Evolutionary conservation across 495 filamentous ascomycete species (phyloP).

Genomic region (Acidomyces sp.): DNA sequence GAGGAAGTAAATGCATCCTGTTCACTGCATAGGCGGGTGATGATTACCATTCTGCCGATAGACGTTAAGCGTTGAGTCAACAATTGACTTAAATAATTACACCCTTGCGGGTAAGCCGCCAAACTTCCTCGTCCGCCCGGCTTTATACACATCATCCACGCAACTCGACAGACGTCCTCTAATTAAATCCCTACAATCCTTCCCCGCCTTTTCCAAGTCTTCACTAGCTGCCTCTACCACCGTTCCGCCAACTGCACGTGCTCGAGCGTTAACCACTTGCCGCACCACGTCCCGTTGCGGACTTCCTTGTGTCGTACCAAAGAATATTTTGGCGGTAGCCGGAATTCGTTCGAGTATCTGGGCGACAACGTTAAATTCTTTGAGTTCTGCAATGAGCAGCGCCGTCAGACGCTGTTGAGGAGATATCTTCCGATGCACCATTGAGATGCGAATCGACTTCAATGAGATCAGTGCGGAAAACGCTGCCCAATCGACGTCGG

Average conservation of each 20-base stretch:
- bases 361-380: conserved; percentile 8
- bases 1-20: conserved; percentile 28
- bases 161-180: conserved; percentile 3
- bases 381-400: conserved; percentile 5
- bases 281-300: conserved; percentile 1
- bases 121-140: too few relatives aligned
- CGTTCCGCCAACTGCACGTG: neutral
- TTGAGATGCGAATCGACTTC: conserved; percentile 8
- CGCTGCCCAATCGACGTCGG: conserved; percentile 12
- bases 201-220: conserved; percentile 7
- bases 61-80: too few relatives aligned
- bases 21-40: too few relatives aligned
- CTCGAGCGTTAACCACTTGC: neutral
- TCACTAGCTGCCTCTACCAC: conserved; percentile 5
- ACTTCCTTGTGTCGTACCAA: conserved; percentile 1
- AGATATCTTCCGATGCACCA: conserved; percentile 9
- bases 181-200: conserved; percentile 3
- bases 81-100: too few relatives aligned
- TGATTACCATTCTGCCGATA: too few relatives aligned
- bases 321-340: conserved; percentile 2
- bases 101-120: too few relatives aligned
- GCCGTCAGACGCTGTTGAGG: conserved; percentile 3
- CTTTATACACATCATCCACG: neutral
- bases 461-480: conserved; percentile 5
- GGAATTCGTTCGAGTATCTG: conserved; percentile 12